phyloP scores from a whole-genome alignment of 345 rosid species.

The Isatis tinctoria region DNA sequence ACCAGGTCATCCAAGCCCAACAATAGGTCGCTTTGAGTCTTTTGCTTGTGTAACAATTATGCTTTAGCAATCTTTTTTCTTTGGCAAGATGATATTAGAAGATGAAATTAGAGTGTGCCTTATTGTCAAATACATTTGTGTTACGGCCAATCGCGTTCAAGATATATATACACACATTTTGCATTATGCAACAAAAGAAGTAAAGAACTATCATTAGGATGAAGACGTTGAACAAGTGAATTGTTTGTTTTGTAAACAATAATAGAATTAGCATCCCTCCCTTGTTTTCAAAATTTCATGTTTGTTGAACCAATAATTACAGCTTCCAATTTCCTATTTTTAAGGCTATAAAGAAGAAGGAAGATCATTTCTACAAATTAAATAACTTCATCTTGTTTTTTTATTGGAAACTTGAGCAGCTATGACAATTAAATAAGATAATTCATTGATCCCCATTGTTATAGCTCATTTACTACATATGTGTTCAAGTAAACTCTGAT shows the following conservation, averaged over 20 bases:
- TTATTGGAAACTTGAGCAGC: too few relatives aligned
- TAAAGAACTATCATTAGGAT: not conserved
- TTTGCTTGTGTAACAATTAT: constrained; percentile 12
- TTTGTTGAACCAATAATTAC: too few relatives aligned
- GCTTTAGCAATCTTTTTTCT: not conserved
- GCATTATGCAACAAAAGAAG: not conserved
- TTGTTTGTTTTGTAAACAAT: not conserved
- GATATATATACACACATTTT: not conserved
- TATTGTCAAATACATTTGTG: not conserved
- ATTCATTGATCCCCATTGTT: too few relatives aligned
- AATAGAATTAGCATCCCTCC: not conserved
- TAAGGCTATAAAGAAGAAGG: too few relatives aligned
- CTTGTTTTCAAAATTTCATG: too few relatives aligned
- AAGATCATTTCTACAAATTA: too few relatives aligned
- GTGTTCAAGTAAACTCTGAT: too few relatives aligned
- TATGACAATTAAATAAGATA: too few relatives aligned
- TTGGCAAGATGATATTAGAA: constrained; percentile 5
- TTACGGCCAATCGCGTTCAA: not conserved
- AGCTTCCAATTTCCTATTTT: too few relatives aligned
- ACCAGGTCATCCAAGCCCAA: constrained; percentile 66
- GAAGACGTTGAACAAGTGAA: not conserved
- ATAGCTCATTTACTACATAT: too few relatives aligned
- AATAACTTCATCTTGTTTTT: too few relatives aligned
- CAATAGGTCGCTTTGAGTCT: constrained; percentile 45
- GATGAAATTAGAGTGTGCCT: constrained; percentile 10